Percentiles rank a stretch among this genome's conserved stretches.
phyloP scores from a whole-genome alignment of 2,329 filamentous ascomycete species.

The Penicillium fuscoglaucum region DNA sequence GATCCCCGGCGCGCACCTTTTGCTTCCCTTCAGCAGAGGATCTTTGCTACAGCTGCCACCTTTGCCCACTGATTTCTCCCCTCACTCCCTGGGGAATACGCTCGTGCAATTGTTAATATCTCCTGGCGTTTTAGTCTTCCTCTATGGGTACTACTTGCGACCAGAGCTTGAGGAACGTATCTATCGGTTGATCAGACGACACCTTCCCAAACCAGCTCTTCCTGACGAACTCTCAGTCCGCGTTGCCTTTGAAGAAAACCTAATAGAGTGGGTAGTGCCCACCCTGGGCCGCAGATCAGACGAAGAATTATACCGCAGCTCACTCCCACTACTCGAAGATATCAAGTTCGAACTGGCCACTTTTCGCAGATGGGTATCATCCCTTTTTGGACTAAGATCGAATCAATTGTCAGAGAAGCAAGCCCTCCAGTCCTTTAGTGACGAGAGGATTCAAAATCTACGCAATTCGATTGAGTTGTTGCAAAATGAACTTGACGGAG shows the following conservation, averaged over 20 bases:
- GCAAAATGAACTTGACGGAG: constrained; percentile 30
- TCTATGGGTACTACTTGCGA: constrained; percentile 39
- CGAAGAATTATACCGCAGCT: constrained; percentile 41
- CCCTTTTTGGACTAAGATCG: constrained; percentile 31
- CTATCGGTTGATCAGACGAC: constrained; percentile 43
- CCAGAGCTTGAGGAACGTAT: constrained; percentile 42
- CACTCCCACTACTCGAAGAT: constrained; percentile 40
- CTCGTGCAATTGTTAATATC: constrained; percentile 32
- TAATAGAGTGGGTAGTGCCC: constrained; percentile 47
- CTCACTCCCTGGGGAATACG: constrained; percentile 29
- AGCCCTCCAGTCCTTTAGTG: constrained; percentile 16
- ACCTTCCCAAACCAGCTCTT: constrained; percentile 43
- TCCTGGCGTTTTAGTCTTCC: constrained; percentile 38
- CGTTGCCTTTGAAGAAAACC: constrained; percentile 45
- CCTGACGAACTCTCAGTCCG: constrained; percentile 45
- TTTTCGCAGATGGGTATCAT: constrained; percentile 36
- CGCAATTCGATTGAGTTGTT: constrained; percentile 34
- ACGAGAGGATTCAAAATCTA: constrained; percentile 32
- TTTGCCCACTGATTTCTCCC: constrained; percentile 32
- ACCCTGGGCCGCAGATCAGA: constrained; percentile 42
- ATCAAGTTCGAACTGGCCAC: constrained; percentile 38
- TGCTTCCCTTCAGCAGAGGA: constrained; percentile 40
- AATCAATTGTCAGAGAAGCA: constrained; percentile 17
- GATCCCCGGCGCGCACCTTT: constrained; percentile 33
- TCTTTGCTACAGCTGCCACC: constrained; percentile 38